Conservation (phyloP, 345 rosid genomes). For the Raphanus raphanistrum region DNA sequence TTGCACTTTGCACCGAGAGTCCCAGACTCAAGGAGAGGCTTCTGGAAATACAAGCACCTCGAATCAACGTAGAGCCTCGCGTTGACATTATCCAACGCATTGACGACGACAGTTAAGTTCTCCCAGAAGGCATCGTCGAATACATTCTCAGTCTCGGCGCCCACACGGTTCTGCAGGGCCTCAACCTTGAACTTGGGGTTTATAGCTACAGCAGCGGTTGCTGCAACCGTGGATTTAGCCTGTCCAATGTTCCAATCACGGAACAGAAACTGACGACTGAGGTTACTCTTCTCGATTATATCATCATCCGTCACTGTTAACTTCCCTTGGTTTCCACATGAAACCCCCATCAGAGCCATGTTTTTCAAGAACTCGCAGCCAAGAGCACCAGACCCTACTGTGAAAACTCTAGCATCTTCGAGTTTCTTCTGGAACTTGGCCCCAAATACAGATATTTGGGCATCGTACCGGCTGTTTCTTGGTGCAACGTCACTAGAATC, state of each 20-base stretch:
- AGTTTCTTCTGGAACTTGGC: slow-evolving; percentile 89
- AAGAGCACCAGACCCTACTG: slow-evolving; percentile 98
- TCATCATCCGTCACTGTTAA: slow-evolving; percentile 95
- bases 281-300: slow-evolving; percentile 97
- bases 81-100: slow-evolving; percentile 93
- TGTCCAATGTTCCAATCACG: slow-evolving; percentile 99
- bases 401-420: slow-evolving; percentile 78
- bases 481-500: slow-evolving; percentile 69
- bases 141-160: slow-evolving; percentile 87
- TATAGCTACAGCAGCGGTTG: slow-evolving; percentile 79
- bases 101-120: slow-evolving; percentile 71
- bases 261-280: slow-evolving; percentile 95
- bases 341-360: slow-evolving; percentile 92
- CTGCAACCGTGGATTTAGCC: slow-evolving; percentile 98
- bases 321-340: slow-evolving; percentile 80
- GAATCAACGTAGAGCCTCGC: slow-evolving; percentile 96
- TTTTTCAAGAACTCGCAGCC: slow-evolving; percentile 98
- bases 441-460: slow-evolving; percentile 98
- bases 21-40: slow-evolving; percentile 98
- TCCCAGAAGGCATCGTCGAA: slow-evolving; percentile 93
- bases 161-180: slow-evolving; percentile 93
- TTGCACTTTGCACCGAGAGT: slow-evolving; percentile 51
- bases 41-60: slow-evolving; percentile 96
- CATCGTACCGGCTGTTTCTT: slow-evolving; percentile 82
- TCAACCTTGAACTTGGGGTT: slow-evolving; percentile 74